Evolutionary conservation across 441 rosid species (phyloP).

Genomic region (Syzygium malaccense): DNA sequence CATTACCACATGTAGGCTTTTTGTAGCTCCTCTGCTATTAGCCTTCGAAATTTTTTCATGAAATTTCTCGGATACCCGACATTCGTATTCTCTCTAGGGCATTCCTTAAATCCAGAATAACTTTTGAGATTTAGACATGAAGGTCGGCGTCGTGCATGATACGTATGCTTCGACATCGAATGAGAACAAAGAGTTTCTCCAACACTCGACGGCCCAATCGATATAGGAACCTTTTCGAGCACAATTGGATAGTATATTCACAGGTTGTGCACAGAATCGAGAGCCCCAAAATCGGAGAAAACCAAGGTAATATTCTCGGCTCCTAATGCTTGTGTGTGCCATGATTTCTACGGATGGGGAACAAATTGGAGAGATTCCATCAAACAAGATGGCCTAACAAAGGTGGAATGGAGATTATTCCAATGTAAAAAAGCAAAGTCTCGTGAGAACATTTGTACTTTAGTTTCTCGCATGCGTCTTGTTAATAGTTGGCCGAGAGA

Average conservation of each 20-base stretch:
- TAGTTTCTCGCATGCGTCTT: neutral
- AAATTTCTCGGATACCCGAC: neutral
- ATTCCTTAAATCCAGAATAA: neutral
- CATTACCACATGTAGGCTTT: neutral
- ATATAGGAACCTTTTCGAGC: neutral
- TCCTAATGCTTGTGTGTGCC: neutral
- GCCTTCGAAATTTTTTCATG: neutral
- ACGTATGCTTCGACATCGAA: neutral
- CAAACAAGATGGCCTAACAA: neutral
- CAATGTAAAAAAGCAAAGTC: neutral
- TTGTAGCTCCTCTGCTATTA: neutral
- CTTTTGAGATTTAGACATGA: neutral
- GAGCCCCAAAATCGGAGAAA: neutral
- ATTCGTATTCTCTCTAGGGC: neutral
- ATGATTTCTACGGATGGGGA: neutral
- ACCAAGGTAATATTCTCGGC: neutral
- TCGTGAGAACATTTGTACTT: neutral
- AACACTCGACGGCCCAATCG: neutral
- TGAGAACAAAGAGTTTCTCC: neutral
- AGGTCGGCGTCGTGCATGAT: neutral
- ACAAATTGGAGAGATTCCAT: neutral
- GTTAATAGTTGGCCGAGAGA: neutral
- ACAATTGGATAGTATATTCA: neutral
- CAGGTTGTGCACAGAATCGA: accelerated
- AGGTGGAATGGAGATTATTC: neutral